A percentile compares a stretch with the other conserved stretches of the same genome.
phyloP scores from a whole-genome alignment of 2,329 filamentous ascomycete species.

The Thielaviopsis ethacetica region DNA sequence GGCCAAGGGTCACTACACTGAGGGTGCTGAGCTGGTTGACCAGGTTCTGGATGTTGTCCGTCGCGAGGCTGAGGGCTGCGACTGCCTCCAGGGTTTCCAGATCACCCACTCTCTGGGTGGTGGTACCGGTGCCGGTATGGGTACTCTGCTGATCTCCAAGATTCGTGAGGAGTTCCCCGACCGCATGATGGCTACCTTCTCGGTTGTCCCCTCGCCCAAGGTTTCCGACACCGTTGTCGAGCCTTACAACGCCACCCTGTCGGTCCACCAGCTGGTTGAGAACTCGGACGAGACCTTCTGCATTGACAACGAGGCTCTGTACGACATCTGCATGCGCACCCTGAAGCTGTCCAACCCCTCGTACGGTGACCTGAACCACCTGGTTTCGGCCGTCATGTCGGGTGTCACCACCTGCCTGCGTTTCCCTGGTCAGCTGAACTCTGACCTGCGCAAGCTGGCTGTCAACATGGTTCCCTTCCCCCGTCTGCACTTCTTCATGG shows the following conservation, averaged over 20 bases:
- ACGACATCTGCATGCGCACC: slow-evolving; percentile 99
- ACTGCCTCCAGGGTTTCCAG: slow-evolving; percentile 99
- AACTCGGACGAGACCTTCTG: slow-evolving; percentile 99
- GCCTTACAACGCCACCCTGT: slow-evolving; percentile 99
- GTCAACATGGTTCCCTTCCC: slow-evolving; percentile 99
- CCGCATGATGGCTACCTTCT: slow-evolving; percentile 99
- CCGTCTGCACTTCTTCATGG: slow-evolving; percentile 99
- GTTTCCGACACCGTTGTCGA: slow-evolving; percentile 99
- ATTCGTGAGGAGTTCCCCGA: slow-evolving; percentile 99
- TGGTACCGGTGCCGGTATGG: slow-evolving; percentile 99
- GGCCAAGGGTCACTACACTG: slow-evolving; percentile 99
- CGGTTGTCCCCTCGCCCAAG: slow-evolving; percentile 96
- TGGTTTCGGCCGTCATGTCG: slow-evolving; percentile 99
- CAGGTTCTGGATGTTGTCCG: slow-evolving; percentile 96
- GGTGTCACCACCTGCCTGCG: slow-evolving; percentile 96
- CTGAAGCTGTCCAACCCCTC: slow-evolving; percentile 98
- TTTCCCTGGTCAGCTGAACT: slow-evolving; percentile 99
- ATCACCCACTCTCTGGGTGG: slow-evolving; percentile 99
- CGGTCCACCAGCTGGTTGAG: slow-evolving; percentile 97
- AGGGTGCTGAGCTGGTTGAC: slow-evolving; percentile 98
- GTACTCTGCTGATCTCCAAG: slow-evolving; percentile 98
- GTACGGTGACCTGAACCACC: slow-evolving; percentile 98
- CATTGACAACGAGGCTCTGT: slow-evolving; percentile 99
- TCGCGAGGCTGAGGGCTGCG: slow-evolving; percentile 95
- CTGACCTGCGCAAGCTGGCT: slow-evolving; percentile 95